A percentile compares a stretch with the other conserved stretches of the same genome.
Evolutionary conservation across 2,329 filamentous ascomycete genomes (phyloP).

Genomic region (Xylaria sp.): DNA sequence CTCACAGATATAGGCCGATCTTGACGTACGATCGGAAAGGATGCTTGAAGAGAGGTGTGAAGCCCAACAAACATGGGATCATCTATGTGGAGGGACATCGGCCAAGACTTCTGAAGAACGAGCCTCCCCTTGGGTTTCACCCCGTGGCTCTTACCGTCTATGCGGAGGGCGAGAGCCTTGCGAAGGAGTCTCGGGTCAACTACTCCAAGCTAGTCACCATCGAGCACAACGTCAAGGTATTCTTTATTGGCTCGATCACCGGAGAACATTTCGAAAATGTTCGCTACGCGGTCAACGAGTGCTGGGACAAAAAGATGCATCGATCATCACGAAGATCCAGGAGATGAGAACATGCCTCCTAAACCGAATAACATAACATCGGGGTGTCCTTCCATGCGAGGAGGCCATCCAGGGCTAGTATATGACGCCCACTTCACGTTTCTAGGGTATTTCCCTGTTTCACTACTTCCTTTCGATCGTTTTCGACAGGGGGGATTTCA

Average conservation of each 20-base stretch:
- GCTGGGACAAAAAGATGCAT: conserved; percentile 50
- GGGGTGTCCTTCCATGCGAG: conserved; percentile 15
- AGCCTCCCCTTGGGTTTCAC: conserved; percentile 52
- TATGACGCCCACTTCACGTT: conserved; percentile 17
- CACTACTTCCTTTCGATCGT: conserved; percentile 1
- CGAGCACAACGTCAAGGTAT: conserved; percentile 61
- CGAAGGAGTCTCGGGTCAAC: conserved; percentile 57
- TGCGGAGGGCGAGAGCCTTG: conserved; percentile 48
- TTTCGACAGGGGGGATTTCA: conserved; percentile 6
- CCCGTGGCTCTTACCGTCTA: conserved; percentile 50
- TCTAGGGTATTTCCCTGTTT: conserved; percentile 13
- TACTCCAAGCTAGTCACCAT: conserved; percentile 60
- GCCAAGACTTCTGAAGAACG: conserved; percentile 41
- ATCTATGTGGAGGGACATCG: conserved; percentile 44
- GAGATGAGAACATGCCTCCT: conserved; percentile 18
- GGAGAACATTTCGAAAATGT: conserved; percentile 46
- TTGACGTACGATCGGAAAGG: conserved; percentile 56
- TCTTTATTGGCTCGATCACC: conserved; percentile 56
- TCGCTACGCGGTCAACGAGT: conserved; percentile 49
- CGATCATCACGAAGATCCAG: conserved; percentile 28
- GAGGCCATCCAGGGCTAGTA: conserved; percentile 10
- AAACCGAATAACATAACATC: conserved; percentile 2
- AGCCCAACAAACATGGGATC: conserved; percentile 57
- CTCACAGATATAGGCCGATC: conserved; percentile 49
- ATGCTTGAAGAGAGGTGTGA: conserved; percentile 57